A percentile compares a stretch with the other conserved stretches of the same genome.
Conservation (phyloP, 371 early-diverging fungal genomes). For the Apophysomyces elegans region DNA sequence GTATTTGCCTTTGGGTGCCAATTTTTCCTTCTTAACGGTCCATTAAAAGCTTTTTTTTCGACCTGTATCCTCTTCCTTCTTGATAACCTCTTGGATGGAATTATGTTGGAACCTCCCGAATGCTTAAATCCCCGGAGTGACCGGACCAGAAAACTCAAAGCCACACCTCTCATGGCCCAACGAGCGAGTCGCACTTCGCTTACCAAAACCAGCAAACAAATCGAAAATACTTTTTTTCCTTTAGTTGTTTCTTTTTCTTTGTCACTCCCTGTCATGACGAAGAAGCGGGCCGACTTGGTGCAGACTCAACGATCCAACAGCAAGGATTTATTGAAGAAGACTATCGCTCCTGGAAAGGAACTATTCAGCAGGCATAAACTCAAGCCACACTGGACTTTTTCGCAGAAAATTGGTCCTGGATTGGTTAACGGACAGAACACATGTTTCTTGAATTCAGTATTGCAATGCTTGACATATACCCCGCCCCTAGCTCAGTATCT, state of each 20-base stretch:
- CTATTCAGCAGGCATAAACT: conserved; percentile 59
- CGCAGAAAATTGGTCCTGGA: conserved; percentile 74
- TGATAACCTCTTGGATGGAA: too few species aligned
- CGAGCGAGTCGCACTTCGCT: too few species aligned
- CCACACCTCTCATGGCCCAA: too few species aligned
- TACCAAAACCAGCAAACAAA: too few species aligned
- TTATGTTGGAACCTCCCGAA: too few species aligned
- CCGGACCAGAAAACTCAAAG: too few species aligned
- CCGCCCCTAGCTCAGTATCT: conserved; percentile 82
- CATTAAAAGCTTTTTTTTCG: too few species aligned
- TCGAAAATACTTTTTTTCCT: not conserved
- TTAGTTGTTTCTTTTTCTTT: not conserved
- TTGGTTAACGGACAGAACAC: conserved; percentile 93
- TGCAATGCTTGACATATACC: conserved; percentile 93
- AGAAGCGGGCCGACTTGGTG: not conserved
- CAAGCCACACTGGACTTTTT: conserved; percentile 54
- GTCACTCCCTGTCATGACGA: not conserved
- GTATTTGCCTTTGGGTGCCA: too few species aligned
- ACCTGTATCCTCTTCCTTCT: too few species aligned
- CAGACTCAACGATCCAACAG: not conserved
- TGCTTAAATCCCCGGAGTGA: too few species aligned
- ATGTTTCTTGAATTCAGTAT: conserved; percentile 92
- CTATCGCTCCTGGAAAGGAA: not conserved
- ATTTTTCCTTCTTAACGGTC: too few species aligned
- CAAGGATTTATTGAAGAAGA: not conserved